phyloP scores from a whole-genome alignment of 768 basidiomycete genomes.

The Dictyophora rubrovolvata region DNA sequence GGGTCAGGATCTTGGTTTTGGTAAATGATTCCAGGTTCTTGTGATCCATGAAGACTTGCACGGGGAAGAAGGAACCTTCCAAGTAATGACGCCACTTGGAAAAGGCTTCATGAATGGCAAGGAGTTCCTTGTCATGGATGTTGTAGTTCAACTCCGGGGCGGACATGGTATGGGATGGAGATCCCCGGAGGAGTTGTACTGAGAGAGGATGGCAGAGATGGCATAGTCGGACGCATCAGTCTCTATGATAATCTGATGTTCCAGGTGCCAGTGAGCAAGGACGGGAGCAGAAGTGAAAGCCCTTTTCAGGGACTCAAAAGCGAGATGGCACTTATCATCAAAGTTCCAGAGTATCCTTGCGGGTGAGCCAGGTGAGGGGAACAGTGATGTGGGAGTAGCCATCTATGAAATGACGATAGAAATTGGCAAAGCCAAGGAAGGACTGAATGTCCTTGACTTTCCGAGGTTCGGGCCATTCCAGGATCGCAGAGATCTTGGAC shows the following conservation, averaged over 20 bases:
- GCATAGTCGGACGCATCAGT: conserved; percentile 1
- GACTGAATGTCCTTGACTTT: conserved; percentile 31
- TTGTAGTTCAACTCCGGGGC: neutral
- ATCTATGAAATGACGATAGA: conserved; percentile 24
- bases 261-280: neutral
- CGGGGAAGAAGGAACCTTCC: conserved; percentile 10
- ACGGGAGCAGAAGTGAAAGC: conserved; percentile 18
- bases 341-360: conserved; percentile 21
- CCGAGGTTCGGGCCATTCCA: conserved; percentile 20
- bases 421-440: conserved; percentile 27
- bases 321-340: conserved; percentile 13
- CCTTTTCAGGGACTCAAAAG: conserved; percentile 23
- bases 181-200: neutral
- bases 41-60: conserved; percentile 18
- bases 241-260: neutral
- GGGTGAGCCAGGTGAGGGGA: conserved; percentile 21
- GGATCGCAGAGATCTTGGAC: conserved; percentile 12
- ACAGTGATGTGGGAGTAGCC: conserved; percentile 25
- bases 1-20: conserved; percentile 16
- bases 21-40: conserved; percentile 19
- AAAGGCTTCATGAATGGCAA: conserved; percentile 15
- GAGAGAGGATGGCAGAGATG: neutral
- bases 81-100: conserved; percentile 15
- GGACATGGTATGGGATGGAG: neutral
- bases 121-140: conserved; percentile 26